A percentile compares a stretch with the other conserved stretches of the same genome.
Evolutionary conservation across 2,329 filamentous ascomycete species (phyloP).

Genomic region (Fusarium abutilonis): DNA sequence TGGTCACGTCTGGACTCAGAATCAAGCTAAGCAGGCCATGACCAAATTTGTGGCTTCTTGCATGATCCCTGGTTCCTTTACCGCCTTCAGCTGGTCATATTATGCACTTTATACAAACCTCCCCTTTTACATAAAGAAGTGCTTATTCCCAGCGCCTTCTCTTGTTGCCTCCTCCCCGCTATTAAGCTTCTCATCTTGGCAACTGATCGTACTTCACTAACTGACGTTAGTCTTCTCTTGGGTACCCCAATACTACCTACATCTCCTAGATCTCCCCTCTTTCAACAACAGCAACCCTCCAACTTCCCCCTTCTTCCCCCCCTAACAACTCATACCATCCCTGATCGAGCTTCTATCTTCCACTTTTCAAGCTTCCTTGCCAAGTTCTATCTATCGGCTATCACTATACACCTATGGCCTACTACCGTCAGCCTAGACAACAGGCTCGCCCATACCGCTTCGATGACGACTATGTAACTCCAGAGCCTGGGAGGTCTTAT

Average conservation of each 20-base stretch:
- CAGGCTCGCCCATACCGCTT: slow-evolving; percentile 39
- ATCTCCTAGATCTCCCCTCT: background rate
- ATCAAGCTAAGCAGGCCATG: background rate
- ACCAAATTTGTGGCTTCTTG: slow-evolving; percentile 12
- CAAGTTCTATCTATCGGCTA: background rate
- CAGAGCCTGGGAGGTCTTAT: slow-evolving; percentile 37
- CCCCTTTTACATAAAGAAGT: slow-evolving; percentile 38
- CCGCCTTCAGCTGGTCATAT: slow-evolving; percentile 13
- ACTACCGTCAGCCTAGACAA: slow-evolving; percentile 39
- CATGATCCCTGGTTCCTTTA: slow-evolving; percentile 19
- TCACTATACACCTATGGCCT: slow-evolving; percentile 37
- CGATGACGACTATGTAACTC: slow-evolving; percentile 42
- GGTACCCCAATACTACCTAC: slow-evolving; percentile 3
- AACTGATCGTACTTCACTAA: slow-evolving; percentile 2
- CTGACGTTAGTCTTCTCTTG: background rate
- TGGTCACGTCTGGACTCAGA: slow-evolving; percentile 15
- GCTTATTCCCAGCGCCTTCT: slow-evolving; percentile 14
- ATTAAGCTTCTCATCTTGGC: slow-evolving; percentile 16
- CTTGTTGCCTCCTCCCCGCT: slow-evolving; percentile 16
- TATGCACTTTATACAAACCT: slow-evolving; percentile 12
- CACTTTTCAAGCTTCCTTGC: background rate
- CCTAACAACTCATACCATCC: background rate
- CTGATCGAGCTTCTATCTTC: background rate
- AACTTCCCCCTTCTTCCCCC: background rate
- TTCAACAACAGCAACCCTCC: slow-evolving; percentile 1